Evolutionary conservation across 805 yeast species (phyloP), one percentile per base, ranked within the genome.

Genomic region (Zygoascus flipseniorum): DNA sequence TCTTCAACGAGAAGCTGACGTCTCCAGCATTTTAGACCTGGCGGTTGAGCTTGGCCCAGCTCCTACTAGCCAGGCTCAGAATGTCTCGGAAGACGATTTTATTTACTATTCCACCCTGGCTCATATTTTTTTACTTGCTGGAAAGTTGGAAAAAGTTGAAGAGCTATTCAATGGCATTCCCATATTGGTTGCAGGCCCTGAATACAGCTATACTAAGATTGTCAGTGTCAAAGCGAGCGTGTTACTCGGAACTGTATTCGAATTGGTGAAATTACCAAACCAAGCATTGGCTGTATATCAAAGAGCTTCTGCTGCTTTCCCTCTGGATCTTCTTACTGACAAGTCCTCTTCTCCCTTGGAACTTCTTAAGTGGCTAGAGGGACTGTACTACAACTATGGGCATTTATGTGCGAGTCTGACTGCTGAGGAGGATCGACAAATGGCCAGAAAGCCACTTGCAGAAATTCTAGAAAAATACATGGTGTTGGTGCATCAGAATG

Each of bases 341-440:
- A 42, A 19, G 8, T 23, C 28, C 3, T 11, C 8, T 31, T 31
- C 16, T 5, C 39, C 39, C 8, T 11, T n/a, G 11, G 77, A 75
- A 58, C 64, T 61, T 2, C 67, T 72, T 69, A 69, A 70, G 53
- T 74, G 75, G 74, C 59, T 58, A 43, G 73, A 73, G 63, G 60
- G 76, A 54, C 54, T 74, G 35, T 68, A 65, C 45, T 54, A 10
- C 26, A 16, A 54, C 35, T 53, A 53, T 32, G 35, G 32, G 14
- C 45, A 39, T 18, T 18, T 42, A 18, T 10, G 18, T 19, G 20
- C 44, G 14, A 16, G 9, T 42, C 20, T n/a, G 44, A 6, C 18
- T 42, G 20, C 3, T 8, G 14, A 11, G 3, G 44, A 42, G 5
- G 20, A 16, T 11, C 13, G 20, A 3, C 26, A 42, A 5, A 11